phyloP scores from a whole-genome alignment of 1,284 basidiomycete species.

The Austroboletus novae-zelandiae region DNA sequence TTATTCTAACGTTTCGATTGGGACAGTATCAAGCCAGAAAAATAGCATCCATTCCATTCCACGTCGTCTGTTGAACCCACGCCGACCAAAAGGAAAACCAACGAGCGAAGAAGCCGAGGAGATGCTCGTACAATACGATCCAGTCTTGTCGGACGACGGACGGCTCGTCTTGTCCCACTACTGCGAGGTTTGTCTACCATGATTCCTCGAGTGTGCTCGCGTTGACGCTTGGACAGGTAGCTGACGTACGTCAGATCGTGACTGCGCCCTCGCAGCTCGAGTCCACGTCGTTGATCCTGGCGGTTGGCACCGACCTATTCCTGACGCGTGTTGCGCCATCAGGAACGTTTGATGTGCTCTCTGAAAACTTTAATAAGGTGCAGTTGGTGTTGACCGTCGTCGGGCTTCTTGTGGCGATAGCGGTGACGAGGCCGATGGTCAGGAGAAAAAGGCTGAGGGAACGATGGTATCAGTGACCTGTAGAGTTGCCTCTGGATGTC shows the following conservation, averaged over 20 bases:
- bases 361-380: constrained; percentile 88
- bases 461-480: constrained; percentile 55
- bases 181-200: constrained; percentile 56
- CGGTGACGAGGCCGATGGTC: constrained; percentile 76
- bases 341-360: constrained; percentile 91
- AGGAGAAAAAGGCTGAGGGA: constrained; percentile 60
- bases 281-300: constrained; percentile 88
- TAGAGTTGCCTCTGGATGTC: background rate
- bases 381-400: constrained; percentile 86
- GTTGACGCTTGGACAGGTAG: constrained; percentile 45
- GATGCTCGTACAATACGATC: constrained; percentile 82
- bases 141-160: constrained; percentile 72
- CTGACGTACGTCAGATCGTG: constrained; percentile 62
- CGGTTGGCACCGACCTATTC: constrained; percentile 87
- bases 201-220: background rate
- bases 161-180: constrained; percentile 76
- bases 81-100: constrained; percentile 78
- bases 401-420: constrained; percentile 71
- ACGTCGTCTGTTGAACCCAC: constrained; percentile 77
- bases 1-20: background rate
- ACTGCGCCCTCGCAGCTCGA: constrained; percentile 86
- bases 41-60: constrained; percentile 78
- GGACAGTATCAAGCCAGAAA: constrained; percentile 71
- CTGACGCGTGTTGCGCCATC: constrained; percentile 81
- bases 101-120: constrained; percentile 83